Conservation (phyloP, 352 stramenopile species). For the Phytophthora cactorum region DNA sequence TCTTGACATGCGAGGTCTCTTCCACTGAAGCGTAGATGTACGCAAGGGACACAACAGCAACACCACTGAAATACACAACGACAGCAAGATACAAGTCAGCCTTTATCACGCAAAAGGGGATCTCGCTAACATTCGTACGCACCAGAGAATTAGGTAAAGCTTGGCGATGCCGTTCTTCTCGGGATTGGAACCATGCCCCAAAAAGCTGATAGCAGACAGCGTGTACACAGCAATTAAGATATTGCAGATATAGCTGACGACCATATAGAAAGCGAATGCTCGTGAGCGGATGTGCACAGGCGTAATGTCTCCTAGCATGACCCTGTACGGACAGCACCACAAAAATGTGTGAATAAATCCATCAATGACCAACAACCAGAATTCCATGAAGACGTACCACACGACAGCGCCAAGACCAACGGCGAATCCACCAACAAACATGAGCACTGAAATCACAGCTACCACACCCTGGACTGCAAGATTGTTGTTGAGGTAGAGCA, state of each 20-base stretch:
- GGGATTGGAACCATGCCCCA: constrained; percentile 62
- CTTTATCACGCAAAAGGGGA: background rate
- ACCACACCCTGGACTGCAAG: constrained; percentile 60
- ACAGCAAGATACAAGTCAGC: background rate
- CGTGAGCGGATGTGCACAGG: constrained; percentile 85
- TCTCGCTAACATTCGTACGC: background rate
- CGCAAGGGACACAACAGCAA: constrained; percentile 43
- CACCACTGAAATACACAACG: constrained; percentile 31
- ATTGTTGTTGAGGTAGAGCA: constrained; percentile 65
- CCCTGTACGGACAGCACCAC: constrained; percentile 44
- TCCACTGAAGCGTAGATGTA: constrained; percentile 65
- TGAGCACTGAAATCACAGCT: constrained; percentile 78
- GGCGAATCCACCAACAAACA: constrained; percentile 88
- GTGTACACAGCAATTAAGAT: constrained; percentile 80
- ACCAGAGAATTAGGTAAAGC: constrained; percentile 84
- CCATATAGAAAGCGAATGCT: constrained; percentile 88
- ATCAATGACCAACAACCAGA: background rate
- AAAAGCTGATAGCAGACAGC: constrained; percentile 76
- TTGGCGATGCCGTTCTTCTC: constrained; percentile 89
- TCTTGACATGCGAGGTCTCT: constrained; percentile 69
- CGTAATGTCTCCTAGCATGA: constrained; percentile 89
- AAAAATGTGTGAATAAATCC: background rate
- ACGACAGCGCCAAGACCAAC: constrained; percentile 82
- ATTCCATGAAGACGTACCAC: constrained; percentile 47
- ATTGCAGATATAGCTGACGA: constrained; percentile 87